phyloP scores from a whole-genome alignment of 257 asterid genomes.

The Ilex aquifolium region DNA sequence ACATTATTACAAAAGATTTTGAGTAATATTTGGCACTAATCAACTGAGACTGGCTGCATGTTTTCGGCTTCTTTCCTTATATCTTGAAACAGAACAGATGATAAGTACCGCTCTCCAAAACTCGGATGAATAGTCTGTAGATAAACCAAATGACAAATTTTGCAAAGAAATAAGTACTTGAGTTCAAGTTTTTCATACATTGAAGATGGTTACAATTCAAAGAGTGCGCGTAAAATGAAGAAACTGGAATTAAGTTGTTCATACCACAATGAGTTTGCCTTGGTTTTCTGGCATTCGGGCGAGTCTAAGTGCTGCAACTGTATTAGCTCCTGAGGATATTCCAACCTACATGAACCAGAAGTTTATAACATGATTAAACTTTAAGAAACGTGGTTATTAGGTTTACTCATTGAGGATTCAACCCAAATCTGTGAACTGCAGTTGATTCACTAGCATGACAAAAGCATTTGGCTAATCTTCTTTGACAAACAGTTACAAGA shows the following conservation, averaged over 20 bases:
- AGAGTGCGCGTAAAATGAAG: too few relatives aligned
- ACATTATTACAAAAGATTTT: not conserved
- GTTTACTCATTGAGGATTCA: too few relatives aligned
- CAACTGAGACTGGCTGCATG: constrained; percentile 93
- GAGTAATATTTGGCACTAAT: constrained; percentile 22
- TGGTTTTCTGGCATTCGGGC: constrained; percentile 85
- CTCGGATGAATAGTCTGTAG: constrained; percentile 87
- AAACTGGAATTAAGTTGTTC: not conserved
- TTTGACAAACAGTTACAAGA: not conserved
- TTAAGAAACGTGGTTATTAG: not conserved
- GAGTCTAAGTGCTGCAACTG: constrained; percentile 82
- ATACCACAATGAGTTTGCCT: constrained; percentile 95
- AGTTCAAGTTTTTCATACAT: not conserved
- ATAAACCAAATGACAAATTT: not conserved
- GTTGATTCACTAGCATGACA: too few relatives aligned
- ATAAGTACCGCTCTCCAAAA: constrained; percentile 87
- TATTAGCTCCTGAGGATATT: constrained; percentile 95
- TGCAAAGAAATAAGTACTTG: not conserved
- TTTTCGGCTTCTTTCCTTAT: constrained; percentile 81
- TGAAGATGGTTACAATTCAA: not conserved
- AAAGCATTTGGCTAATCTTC: not conserved
- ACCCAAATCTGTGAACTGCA: too few relatives aligned
- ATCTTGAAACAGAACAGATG: constrained; percentile 78
- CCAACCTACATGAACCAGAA: constrained; percentile 52
- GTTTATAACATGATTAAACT: not conserved